Evolutionary conservation across 2,329 filamentous ascomycete species (phyloP).

Genomic region (Fusarium annulatum): DNA sequence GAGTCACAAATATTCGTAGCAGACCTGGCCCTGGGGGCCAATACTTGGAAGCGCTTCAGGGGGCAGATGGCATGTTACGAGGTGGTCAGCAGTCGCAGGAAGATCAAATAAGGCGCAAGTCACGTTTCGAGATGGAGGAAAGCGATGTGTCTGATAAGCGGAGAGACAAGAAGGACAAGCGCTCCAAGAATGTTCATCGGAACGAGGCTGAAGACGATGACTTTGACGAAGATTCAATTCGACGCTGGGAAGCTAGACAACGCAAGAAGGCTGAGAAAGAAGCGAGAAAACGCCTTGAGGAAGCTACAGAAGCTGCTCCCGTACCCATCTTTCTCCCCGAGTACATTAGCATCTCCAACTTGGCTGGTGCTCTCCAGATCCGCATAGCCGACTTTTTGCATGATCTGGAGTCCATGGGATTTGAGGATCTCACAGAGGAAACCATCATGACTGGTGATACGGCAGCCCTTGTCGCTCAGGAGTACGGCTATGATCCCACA

Average conservation of each 20-base stretch:
- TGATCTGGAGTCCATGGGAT: conserved; percentile 87
- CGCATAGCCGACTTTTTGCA: conserved; percentile 75
- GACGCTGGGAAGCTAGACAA: conserved; percentile 53
- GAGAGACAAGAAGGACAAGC: conserved; percentile 43
- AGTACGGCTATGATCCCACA: conserved; percentile 91
- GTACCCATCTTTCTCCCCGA: conserved; percentile 83
- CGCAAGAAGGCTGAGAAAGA: conserved; percentile 57
- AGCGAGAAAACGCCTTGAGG: conserved; percentile 53
- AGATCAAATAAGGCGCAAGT: conserved; percentile 43
- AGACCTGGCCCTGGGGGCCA: conserved; percentile 7
- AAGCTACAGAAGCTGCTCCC: conserved; percentile 53
- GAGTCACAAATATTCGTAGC: conserved; percentile 35
- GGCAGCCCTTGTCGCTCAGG: conserved; percentile 87
- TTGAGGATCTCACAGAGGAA: conserved; percentile 83
- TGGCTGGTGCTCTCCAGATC: conserved; percentile 80
- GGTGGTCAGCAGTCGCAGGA: conserved; percentile 9
- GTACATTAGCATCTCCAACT: conserved; percentile 87
- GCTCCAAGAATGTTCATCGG: conserved; percentile 39
- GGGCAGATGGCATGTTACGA: neutral
- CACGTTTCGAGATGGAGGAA: conserved; percentile 48
- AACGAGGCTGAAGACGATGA: conserved; percentile 48
- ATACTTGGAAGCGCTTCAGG: neutral
- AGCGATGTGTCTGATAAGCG: conserved; percentile 36
- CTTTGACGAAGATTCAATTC: conserved; percentile 53
- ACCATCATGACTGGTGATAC: conserved; percentile 92